Percentiles rank a stretch among this genome's conserved stretches.
Evolutionary conservation across 1,139 yeast species (phyloP).

Genomic region (Yamadazyma friedrichii): DNA sequence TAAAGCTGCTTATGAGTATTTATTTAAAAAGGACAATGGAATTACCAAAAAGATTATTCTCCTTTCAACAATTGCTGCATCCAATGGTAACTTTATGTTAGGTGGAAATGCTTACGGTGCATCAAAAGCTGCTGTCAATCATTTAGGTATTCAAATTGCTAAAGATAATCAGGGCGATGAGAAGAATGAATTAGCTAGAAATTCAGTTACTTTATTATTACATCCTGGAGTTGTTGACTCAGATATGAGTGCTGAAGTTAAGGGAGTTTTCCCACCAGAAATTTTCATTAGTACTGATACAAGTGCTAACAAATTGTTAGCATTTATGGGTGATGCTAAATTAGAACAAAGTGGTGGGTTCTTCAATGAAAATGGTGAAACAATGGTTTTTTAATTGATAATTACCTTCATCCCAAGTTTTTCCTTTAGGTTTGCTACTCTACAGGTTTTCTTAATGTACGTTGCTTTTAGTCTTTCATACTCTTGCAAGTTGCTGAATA

Average conservation of each 20-base stretch:
- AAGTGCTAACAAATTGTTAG: constrained; percentile 1
- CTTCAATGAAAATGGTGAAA: constrained; percentile 1
- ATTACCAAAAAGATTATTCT: constrained; percentile 10
- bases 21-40: constrained; percentile 9
- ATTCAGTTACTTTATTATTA: constrained; percentile 9
- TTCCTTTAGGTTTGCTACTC: neutral
- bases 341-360: constrained; percentile 1
- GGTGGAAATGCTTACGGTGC: constrained; percentile 14
- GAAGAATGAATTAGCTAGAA: constrained; percentile 3
- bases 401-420: neutral
- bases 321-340: neutral
- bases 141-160: constrained; percentile 12
- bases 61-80: constrained; percentile 8
- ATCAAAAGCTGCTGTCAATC: constrained; percentile 14
- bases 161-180: constrained; percentile 8
- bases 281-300: constrained; percentile 3
- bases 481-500: no score
- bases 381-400: neutral
- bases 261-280: constrained; percentile 3
- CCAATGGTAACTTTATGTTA: constrained; percentile 3
- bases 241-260: constrained; percentile 8
- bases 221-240: constrained; percentile 15
- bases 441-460: no score
- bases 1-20: constrained; percentile 12
- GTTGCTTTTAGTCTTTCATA: no score